phyloP scores from a whole-genome alignment of 169 alveolate species.

The Eimeria sp. region DNA sequence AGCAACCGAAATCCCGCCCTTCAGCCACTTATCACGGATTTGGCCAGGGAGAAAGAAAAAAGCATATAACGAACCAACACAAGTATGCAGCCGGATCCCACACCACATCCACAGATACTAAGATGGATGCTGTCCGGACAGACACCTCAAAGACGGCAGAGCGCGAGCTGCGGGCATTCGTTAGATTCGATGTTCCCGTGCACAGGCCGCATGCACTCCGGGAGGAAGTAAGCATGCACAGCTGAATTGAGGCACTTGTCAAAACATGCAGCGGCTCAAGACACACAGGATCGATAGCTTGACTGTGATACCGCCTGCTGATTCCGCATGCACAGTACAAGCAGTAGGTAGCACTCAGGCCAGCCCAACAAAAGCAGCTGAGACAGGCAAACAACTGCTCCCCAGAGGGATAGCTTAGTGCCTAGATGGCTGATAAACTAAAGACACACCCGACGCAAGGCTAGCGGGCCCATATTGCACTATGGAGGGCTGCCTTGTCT shows the following conservation, averaged over 20 bases:
- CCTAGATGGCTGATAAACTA: too few relatives aligned
- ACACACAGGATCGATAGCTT: too few relatives aligned
- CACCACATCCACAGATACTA: background rate
- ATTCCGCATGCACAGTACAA: background rate
- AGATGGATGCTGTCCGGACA: background rate
- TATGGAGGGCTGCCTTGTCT: too few relatives aligned
- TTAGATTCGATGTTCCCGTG: background rate
- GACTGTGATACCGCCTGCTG: background rate
- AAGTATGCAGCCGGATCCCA: background rate
- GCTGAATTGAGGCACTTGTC: too few relatives aligned
- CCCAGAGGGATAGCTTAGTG: too few relatives aligned
- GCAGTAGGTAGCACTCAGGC: too few relatives aligned
- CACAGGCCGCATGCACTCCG: background rate
- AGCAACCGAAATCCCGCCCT: background rate
- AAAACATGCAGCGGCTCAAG: too few relatives aligned
- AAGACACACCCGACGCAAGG: background rate
- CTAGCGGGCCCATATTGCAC: background rate
- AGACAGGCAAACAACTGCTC: too few relatives aligned
- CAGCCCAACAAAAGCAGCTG: too few relatives aligned
- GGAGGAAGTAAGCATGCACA: too few relatives aligned
- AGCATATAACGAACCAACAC: background rate
- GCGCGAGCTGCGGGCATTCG: background rate
- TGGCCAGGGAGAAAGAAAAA: background rate
- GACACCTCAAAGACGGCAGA: background rate
- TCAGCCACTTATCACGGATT: background rate